These are phyloP conservation scores for Xylaria venustula DNA, from an alignment of 495 filamentous ascomycete genomes.

Conservation along the genomic window DNA sequence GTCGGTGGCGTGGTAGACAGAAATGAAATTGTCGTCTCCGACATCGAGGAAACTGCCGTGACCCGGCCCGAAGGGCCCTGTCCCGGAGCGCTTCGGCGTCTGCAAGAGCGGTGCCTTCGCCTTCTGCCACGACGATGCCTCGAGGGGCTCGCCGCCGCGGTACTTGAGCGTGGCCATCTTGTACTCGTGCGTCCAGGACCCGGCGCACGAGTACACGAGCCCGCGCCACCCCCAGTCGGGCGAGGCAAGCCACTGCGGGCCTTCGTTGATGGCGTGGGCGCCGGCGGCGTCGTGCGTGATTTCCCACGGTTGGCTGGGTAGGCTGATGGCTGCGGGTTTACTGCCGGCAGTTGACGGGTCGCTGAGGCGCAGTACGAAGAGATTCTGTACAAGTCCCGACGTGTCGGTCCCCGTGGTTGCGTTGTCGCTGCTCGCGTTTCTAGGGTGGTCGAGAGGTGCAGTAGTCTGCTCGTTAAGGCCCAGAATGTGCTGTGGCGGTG, in stretches of 20 bases:
- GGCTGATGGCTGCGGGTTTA: constrained; percentile 18
- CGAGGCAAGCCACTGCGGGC: constrained; percentile 29
- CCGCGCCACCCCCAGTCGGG: constrained; percentile 29
- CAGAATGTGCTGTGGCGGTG: not conserved
- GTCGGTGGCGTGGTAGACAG: constrained; percentile 32
- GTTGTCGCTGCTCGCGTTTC: not conserved
- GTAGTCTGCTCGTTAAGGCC: not conserved
- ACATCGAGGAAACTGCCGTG: constrained; percentile 28
- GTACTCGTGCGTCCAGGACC: constrained; percentile 34
- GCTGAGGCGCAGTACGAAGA: constrained; percentile 27
- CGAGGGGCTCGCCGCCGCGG: constrained; percentile 27
- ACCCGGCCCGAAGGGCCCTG: constrained; percentile 25
- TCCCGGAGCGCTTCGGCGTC: constrained; percentile 6
- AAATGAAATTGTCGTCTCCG: constrained; percentile 20
- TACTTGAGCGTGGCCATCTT: constrained; percentile 31
- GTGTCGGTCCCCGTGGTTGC: not conserved
- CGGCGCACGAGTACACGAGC: constrained; percentile 26
- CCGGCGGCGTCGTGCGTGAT: constrained; percentile 26
- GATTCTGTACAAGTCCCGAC: constrained; percentile 24
- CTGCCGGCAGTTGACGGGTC: constrained; percentile 22
- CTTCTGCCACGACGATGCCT: constrained; percentile 28
- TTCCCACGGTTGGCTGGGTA: constrained; percentile 27
- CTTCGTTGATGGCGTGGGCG: constrained; percentile 32
- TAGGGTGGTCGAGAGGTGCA: not conserved
- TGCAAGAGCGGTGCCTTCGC: constrained; percentile 26